Conservation (phyloP, 75 land plant species). For the Picea glauca region DNA sequence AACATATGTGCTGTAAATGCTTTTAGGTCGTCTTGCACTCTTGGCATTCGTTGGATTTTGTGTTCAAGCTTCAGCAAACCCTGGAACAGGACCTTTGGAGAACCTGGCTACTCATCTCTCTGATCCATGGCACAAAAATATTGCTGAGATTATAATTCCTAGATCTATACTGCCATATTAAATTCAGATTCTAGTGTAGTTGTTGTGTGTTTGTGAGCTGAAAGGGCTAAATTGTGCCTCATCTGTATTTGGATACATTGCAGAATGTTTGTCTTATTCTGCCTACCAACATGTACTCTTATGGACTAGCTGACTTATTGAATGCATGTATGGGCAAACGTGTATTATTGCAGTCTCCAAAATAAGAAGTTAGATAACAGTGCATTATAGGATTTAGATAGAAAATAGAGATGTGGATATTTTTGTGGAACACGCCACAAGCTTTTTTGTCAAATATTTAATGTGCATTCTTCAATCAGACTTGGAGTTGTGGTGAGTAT, state of each 20-base stretch:
- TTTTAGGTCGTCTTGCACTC: slow-evolving; percentile 86
- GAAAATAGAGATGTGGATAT: too few relatives aligned
- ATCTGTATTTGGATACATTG: background rate
- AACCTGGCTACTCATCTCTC: slow-evolving; percentile 92
- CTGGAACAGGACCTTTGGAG: slow-evolving; percentile 98
- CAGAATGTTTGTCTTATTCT: background rate
- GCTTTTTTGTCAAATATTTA: too few relatives aligned
- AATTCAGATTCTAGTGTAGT: background rate
- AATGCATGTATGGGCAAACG: slow-evolving; percentile 3
- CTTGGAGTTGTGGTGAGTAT: too few relatives aligned
- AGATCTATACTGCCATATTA: slow-evolving; percentile 42
- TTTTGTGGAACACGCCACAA: too few relatives aligned
- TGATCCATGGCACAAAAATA: slow-evolving; percentile 98
- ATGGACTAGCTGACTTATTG: background rate
- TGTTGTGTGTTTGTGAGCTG: background rate
- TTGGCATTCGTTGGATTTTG: slow-evolving; percentile 92
- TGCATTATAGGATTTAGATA: too few relatives aligned
- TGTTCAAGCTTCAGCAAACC: slow-evolving; percentile 89
- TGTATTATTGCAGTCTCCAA: too few relatives aligned
- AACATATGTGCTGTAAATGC: background rate
- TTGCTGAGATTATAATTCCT: slow-evolving; percentile 86
- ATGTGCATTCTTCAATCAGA: too few relatives aligned
- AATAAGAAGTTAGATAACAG: too few relatives aligned
- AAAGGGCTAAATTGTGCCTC: background rate
- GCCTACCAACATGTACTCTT: too few relatives aligned